Base-by-base conservation (phyloP, 2,329 filamentous ascomycete species). In the Nectriaceae sp. region DNA sequence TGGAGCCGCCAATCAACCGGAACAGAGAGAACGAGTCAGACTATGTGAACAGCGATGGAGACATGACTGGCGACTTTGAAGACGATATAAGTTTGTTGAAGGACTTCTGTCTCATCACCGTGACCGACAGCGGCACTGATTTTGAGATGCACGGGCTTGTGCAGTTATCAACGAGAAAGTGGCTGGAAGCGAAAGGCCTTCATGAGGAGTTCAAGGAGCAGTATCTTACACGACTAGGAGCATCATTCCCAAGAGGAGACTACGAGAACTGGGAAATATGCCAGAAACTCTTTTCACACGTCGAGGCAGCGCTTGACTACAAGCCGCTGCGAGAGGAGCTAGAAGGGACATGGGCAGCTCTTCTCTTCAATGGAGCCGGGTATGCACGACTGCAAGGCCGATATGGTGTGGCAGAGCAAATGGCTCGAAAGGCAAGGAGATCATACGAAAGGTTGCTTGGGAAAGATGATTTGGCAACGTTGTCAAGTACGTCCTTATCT, bases 121-220 rank as follows among this genome's bases (percentile, higher is more conserved):
- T 42, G 22, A 62, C 62, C 10, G 53, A 46, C n/a, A 59, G 57
- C 2, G 45, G 40, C 5, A 52, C 64, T 0, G 52, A 62, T 3
- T 70, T 61, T 44, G 68, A 72, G 45, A 72, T 73, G 66, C 70
- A 73, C 49, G 56, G 65, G n/a, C 54, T 73, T 2, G 69, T 73
- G 1, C 68, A 73, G 38, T 22, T 66, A 29, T 68, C 66, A 4
- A 63, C 55, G 3, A 42, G 54, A 21, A 47, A 61, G 5, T 72
- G 66, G 70, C 24, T 22, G n/a, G n/a, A 54, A 36, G 31, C 38
- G 5, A 22, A 53, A 11, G 41, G 22, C 1, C 3, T 13, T 8
- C 19, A 21, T 11, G 37, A 39, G 21, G 33, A 35, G 4, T 10
- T 22, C 16, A 21, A 44, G 8, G 43, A 37, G 5, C 45, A 65